Evolutionary conservation across 306 rosid species (phyloP).

Genomic region (Ormosia emarginata): DNA sequence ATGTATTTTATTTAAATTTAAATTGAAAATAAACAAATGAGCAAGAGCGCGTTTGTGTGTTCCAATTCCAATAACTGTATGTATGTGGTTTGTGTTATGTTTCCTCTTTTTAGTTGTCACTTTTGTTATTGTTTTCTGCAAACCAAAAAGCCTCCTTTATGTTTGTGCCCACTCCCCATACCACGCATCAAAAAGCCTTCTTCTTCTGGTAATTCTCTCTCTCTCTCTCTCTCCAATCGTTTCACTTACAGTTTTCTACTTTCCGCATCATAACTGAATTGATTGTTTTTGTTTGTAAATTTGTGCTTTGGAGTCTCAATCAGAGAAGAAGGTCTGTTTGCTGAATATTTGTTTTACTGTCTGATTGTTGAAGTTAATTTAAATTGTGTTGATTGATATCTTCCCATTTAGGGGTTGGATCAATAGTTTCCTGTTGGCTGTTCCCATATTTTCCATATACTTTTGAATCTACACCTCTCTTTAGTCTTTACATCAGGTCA

Average conservation of each 20-base stretch:
- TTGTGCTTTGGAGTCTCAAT: background rate
- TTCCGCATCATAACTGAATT: background rate
- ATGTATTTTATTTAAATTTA: no score
- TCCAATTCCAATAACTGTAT: background rate
- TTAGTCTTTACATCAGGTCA: background rate
- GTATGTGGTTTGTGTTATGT: background rate
- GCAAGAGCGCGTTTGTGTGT: no score
- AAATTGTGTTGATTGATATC: background rate
- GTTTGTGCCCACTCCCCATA: background rate
- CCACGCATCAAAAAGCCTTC: no score
- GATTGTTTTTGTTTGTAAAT: background rate
- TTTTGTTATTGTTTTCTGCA: background rate
- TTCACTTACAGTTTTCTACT: background rate
- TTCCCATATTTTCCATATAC: background rate
- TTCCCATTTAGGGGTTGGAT: background rate
- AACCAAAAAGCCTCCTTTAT: constrained; percentile 4
- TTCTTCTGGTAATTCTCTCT: background rate
- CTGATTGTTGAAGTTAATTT: background rate
- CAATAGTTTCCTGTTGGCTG: background rate
- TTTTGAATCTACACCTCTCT: background rate
- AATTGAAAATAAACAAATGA: no score
- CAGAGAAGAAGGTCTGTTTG: background rate
- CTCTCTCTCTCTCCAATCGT: background rate
- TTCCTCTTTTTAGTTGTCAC: background rate
- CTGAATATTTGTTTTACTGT: background rate